Percentiles rank a stretch among this genome's conserved stretches.
Evolutionary conservation across 345 rosid species (phyloP).

Genomic region (Moricandia moricandioides): DNA sequence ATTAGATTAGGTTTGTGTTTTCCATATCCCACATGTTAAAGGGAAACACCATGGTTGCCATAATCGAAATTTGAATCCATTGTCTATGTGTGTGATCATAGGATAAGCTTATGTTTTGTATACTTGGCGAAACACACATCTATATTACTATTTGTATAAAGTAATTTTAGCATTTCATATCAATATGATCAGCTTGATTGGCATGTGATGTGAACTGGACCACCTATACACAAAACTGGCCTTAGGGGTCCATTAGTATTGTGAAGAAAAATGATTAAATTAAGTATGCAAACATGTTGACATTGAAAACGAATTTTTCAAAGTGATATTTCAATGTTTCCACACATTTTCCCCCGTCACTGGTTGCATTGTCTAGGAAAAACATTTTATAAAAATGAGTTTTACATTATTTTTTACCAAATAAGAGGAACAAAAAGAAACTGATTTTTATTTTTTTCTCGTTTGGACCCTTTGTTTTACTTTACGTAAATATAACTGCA

Average conservation of each 20-base stretch:
- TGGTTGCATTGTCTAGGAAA: not conserved
- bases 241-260: slow-evolving; percentile 6
- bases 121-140: not conserved
- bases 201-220: slow-evolving; percentile 35
- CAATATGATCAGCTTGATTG: slow-evolving; percentile 29
- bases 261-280: slow-evolving; percentile 8
- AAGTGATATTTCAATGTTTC: slow-evolving; percentile 20
- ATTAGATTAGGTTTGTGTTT: no score
- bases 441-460: not conserved
- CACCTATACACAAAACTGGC: slow-evolving; percentile 13
- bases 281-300: slow-evolving; percentile 22
- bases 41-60: no score
- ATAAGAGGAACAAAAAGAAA: not conserved
- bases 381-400: not conserved
- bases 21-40: no score
- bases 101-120: not conserved
- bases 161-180: not conserved
- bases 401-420: not conserved
- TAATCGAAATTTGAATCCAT: not conserved
- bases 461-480: not conserved
- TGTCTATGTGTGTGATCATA: not conserved
- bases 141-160: not conserved
- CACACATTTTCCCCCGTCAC: not conserved
- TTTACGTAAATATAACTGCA: not conserved
- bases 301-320: slow-evolving; percentile 20